These are phyloP conservation scores for Kodamaea laetipori DNA, from an alignment of 805 yeast genomes.

Conservation along the genomic window DNA sequence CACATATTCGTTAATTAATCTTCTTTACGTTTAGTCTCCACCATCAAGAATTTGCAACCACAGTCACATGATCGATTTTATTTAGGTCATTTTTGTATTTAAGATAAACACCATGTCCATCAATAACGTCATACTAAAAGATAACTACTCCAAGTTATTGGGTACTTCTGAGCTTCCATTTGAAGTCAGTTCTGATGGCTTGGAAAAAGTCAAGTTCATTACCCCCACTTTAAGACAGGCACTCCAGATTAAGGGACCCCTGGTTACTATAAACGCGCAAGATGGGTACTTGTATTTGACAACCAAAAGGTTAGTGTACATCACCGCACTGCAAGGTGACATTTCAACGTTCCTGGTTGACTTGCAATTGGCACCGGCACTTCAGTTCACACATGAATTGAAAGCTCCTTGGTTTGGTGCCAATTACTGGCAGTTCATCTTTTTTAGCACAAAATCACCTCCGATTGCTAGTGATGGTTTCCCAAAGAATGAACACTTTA, in stretches of 20 bases:
- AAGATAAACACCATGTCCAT: constrained; percentile 27
- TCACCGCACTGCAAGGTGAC: constrained; percentile 44
- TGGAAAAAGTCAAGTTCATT: constrained; percentile 20
- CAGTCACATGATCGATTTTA: neutral
- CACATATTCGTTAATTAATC: neutral
- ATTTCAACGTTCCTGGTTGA: constrained; percentile 44
- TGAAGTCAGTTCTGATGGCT: constrained; percentile 21
- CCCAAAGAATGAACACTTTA: constrained; percentile 40
- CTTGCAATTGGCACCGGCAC: constrained; percentile 24
- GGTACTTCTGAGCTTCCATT: constrained; percentile 20
- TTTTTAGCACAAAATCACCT: constrained; percentile 34
- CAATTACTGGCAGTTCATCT: constrained; percentile 48
- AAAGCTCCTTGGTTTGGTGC: constrained; percentile 58
- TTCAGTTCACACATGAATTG: constrained; percentile 42
- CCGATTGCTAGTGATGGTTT: constrained; percentile 43
- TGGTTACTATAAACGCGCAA: constrained; percentile 30
- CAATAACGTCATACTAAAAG: constrained; percentile 25
- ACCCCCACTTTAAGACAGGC: constrained; percentile 30
- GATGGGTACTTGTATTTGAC: constrained; percentile 48
- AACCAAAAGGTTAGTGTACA: constrained; percentile 40
- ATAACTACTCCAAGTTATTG: constrained; percentile 15
- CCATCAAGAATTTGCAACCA: neutral
- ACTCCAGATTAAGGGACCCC: constrained; percentile 21
- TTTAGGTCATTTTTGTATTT: constrained; percentile 1
- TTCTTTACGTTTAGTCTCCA: neutral